Percentiles rank a stretch among this genome's conserved stretches.
Conservation (phyloP, 1,284 basidiomycete species). For the Rhizoctonia solani region DNA sequence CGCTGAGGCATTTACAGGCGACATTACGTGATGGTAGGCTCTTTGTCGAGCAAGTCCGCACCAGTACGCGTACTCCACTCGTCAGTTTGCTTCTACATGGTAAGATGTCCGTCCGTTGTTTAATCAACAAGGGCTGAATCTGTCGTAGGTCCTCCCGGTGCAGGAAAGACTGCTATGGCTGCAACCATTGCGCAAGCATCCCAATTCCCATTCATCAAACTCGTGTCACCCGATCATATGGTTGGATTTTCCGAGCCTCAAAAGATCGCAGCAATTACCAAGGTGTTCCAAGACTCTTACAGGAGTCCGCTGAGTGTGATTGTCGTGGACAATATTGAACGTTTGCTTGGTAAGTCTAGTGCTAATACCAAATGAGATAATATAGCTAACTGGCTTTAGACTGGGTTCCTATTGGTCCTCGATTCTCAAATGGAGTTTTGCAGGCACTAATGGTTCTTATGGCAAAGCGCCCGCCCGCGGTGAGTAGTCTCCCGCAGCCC, state of each 20-base stretch:
- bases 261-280: conserved; percentile 91
- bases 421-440: conserved; percentile 94
- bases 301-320: conserved; percentile 97
- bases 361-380: background rate
- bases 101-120: conserved; percentile 38
- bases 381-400: conserved; percentile 53
- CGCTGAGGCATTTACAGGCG: conserved; percentile 55
- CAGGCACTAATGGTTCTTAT: conserved; percentile 92
- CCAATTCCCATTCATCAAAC: conserved; percentile 96
- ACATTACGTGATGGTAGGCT: conserved; percentile 89
- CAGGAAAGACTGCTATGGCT: conserved; percentile 95
- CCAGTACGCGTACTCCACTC: conserved; percentile 87
- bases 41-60: conserved; percentile 94
- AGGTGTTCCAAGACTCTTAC: conserved; percentile 95
- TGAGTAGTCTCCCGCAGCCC: conserved; percentile 47
- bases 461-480: conserved; percentile 90
- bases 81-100: conserved; percentile 90
- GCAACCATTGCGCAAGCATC: conserved; percentile 94
- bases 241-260: conserved; percentile 90
- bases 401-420: conserved; percentile 96
- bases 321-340: conserved; percentile 94
- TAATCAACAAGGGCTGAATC: background rate
- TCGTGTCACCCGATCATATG: conserved; percentile 96
- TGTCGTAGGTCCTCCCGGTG: conserved; percentile 70
- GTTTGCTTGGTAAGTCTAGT: conserved; percentile 70